phyloP scores from a whole-genome alignment of 1,139 yeast genomes.

The Wickerhamiella pararugosa region DNA sequence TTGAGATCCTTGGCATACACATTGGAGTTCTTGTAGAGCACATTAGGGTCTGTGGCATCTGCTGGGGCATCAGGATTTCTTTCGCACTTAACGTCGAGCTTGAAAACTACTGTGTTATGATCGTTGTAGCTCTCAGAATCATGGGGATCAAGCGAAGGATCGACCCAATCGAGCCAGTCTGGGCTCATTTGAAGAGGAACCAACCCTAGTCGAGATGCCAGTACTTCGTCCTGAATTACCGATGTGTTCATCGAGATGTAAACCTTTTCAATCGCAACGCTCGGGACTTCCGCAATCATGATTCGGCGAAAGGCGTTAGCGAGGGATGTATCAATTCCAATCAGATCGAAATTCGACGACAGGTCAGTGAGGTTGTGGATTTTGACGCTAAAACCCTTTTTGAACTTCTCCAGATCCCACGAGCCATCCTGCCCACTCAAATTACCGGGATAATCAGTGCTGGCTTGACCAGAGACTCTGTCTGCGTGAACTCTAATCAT shows the following conservation, averaged over 20 bases:
- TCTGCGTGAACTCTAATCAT: constrained; percentile 16
- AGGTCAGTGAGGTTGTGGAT: constrained; percentile 48
- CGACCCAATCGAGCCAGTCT: constrained; percentile 45
- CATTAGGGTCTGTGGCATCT: constrained; percentile 67
- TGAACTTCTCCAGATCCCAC: constrained; percentile 79
- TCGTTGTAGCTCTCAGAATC: constrained; percentile 19
- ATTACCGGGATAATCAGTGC: constrained; percentile 16
- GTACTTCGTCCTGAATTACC: constrained; percentile 91
- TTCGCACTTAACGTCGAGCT: constrained; percentile 70
- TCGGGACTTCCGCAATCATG: constrained; percentile 92
- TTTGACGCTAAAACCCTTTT: constrained; percentile 48
- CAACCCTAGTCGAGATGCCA: constrained; percentile 88
- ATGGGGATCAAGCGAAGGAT: constrained; percentile 24
- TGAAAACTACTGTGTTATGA: constrained; percentile 75
- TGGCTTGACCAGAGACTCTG: constrained; percentile 14
- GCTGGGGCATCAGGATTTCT: constrained; percentile 73
- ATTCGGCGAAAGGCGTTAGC: constrained; percentile 96
- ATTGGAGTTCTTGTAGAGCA: constrained; percentile 65
- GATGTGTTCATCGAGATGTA: constrained; percentile 88
- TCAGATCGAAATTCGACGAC: constrained; percentile 72
- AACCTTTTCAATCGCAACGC: constrained; percentile 87
- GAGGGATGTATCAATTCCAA: constrained; percentile 76
- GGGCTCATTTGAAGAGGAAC: constrained; percentile 87
- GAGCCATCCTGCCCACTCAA: constrained; percentile 38
- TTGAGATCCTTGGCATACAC: constrained; percentile 81